Conservation (phyloP, 2,329 filamentous ascomycete genomes). For the Aplosporella prunicola region DNA sequence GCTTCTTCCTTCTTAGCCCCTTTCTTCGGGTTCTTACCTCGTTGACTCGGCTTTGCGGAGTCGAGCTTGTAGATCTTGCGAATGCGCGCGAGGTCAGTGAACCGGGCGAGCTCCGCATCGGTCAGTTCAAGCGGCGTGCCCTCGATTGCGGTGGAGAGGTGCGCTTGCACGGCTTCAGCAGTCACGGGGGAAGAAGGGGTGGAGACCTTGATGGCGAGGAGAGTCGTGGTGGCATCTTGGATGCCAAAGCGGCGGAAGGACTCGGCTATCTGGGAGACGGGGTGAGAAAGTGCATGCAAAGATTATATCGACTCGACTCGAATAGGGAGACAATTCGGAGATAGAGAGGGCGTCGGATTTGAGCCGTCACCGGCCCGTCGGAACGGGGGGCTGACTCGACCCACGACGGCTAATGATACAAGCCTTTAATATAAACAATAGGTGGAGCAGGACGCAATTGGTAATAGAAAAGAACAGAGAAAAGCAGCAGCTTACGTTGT, state of each 20-base stretch:
- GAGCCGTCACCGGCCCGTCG: too few species aligned
- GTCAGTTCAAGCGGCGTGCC: slow-evolving; percentile 51
- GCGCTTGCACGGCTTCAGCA: slow-evolving; percentile 43
- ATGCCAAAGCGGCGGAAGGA: slow-evolving; percentile 86
- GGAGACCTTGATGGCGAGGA: slow-evolving; percentile 77
- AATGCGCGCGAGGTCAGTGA: slow-evolving; percentile 18
- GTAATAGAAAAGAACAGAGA: too few species aligned
- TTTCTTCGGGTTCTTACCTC: slow-evolving; percentile 26
- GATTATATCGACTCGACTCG: too few species aligned
- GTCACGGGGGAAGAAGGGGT: slow-evolving; percentile 25
- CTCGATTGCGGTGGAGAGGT: slow-evolving; percentile 53
- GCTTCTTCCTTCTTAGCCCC: slow-evolving; percentile 16
- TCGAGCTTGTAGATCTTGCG: slow-evolving; percentile 79
- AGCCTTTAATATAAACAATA: too few species aligned
- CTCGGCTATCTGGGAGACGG: slow-evolving; percentile 63
- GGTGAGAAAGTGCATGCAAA: not conserved
- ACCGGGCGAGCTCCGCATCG: slow-evolving; percentile 50
- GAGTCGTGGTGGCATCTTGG: slow-evolving; percentile 54
- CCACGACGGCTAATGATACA: too few species aligned
- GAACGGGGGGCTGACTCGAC: too few species aligned
- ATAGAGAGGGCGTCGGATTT: too few species aligned
- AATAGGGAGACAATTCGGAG: too few species aligned
- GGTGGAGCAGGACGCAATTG: too few species aligned
- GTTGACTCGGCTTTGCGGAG: slow-evolving; percentile 33
- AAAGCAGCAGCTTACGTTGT: slow-evolving; percentile 74